Base-by-base conservation (phyloP, 2,329 filamentous ascomycete genomes). In the Ramularia collo-cygni region DNA sequence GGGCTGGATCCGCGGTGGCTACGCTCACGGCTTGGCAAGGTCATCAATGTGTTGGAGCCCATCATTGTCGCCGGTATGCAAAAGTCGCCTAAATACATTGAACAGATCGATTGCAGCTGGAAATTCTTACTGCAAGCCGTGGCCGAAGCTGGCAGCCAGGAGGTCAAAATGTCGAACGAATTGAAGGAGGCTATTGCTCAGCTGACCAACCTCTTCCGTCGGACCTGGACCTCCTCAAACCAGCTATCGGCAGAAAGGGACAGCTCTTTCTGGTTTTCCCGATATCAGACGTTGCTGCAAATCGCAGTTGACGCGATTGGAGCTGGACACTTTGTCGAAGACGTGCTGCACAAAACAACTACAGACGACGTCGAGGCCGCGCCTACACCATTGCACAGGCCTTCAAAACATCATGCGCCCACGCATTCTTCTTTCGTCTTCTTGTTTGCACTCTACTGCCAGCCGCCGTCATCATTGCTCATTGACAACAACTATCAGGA, bases 1-100 rank as follows among this genome's bases (percentile, higher is more conserved):
- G 69, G 81, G 5, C 68, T 96, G 5, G 88, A 96, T 55, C 72
- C 84, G 4, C 87, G 83, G 67, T 98, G 92, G 92, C 71, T 93
- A 9, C 77, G 90, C 38, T 81, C 77, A 43, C 86, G 85, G 46
- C 68, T 83, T 4, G 58, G 67, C 1, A 72, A 71, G 30, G 72
- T 95, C 4, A 75, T 95, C n/a, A 65, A 63, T 9, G 68, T 77
- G 4, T 65, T 81, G 13, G 73, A 78, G 51, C 64, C 64, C 2
- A 62, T 79, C 6, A 59, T 81, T 18, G 66, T 67, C 35, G 62
- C 63, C 8, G 69, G 68, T 2, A 61, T 72, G 12, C 77, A 72
- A 67, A 41, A 35, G 10, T 26, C 46, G 14, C 34, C 45, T 8
- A 50, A 53, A 10, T 39, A 30, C n/a, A 46, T 44, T 28, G 37